These are phyloP conservation scores for Myochromella boudieri DNA, from an alignment of 768 basidiomycete genomes.

Conservation along the genomic window DNA sequence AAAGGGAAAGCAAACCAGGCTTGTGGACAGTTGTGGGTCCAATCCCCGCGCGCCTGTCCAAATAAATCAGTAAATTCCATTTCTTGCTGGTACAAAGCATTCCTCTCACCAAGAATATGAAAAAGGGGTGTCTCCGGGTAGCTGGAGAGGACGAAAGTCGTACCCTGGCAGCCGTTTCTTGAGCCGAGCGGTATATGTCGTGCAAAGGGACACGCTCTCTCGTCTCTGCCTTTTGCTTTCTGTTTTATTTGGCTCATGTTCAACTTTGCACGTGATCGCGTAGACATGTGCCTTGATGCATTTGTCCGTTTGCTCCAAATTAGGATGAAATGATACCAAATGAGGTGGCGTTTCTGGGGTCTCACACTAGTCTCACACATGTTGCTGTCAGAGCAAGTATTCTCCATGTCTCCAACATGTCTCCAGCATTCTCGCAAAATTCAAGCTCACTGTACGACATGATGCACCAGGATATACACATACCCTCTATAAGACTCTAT, in stretches of 20 bases:
- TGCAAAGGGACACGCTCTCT: constrained; percentile 24
- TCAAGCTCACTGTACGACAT: no score
- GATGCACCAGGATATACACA: no score
- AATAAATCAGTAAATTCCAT: constrained; percentile 24
- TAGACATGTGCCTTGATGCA: no score
- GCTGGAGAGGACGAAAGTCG: constrained; percentile 16
- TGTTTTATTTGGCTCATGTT: constrained; percentile 49
- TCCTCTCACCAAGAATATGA: constrained; percentile 24
- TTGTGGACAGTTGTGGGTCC: constrained; percentile 60
- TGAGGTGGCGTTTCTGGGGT: no score
- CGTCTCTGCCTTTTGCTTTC: constrained; percentile 27
- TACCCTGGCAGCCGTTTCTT: constrained; percentile 14
- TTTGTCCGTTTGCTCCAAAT: no score
- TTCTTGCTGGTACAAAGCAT: constrained; percentile 5
- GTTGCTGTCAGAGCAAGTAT: no score
- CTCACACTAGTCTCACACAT: no score
- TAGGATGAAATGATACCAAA: no score
- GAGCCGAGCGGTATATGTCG: constrained; percentile 22
- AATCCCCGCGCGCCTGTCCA: constrained; percentile 33
- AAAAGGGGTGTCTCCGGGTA: constrained; percentile 23
- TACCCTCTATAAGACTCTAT: no score
- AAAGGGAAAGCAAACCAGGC: constrained; percentile 37
- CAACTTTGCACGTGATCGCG: constrained; percentile 51
- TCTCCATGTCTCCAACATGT: no score
- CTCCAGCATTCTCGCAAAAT: no score